Conservation (phyloP, 805 yeast species). For the Ascoidea tarda region DNA sequence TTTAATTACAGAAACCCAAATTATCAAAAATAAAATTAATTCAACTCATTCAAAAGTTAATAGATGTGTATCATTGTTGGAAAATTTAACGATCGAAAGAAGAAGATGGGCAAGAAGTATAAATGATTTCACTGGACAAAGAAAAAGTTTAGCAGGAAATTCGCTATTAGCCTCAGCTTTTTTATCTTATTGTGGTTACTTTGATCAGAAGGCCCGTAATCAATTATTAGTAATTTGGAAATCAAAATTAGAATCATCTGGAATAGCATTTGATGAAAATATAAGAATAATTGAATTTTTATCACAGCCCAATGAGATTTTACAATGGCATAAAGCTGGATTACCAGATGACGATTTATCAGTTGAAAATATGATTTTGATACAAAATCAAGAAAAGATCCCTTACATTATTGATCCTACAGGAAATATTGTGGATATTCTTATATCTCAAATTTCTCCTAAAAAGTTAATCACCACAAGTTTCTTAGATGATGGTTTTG, state of each 20-base stretch:
- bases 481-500: slow-evolving; percentile 53
- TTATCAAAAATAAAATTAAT: slow-evolving; percentile 56
- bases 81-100: slow-evolving; percentile 51
- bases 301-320: slow-evolving; percentile 24
- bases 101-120: slow-evolving; percentile 59
- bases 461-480: slow-evolving; percentile 42
- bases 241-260: slow-evolving; percentile 18
- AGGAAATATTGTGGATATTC: slow-evolving; percentile 26
- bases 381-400: slow-evolving; percentile 22
- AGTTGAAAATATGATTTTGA: slow-evolving; percentile 47
- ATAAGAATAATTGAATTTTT: slow-evolving; percentile 23
- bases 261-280: slow-evolving; percentile 25
- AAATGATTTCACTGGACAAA: slow-evolving; percentile 30
- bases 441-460: slow-evolving; percentile 19
- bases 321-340: slow-evolving; percentile 38
- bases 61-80: slow-evolving; percentile 49
- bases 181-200: slow-evolving; percentile 43
- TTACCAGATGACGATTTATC: slow-evolving; percentile 45
- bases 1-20: slow-evolving; percentile 68
- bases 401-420: slow-evolving; percentile 70
- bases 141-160: slow-evolving; percentile 45
- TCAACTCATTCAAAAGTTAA: slow-evolving; percentile 43
- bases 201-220: slow-evolving; percentile 34
- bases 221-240: slow-evolving; percentile 23
- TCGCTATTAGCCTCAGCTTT: slow-evolving; percentile 49